These are phyloP conservation scores for Hypoxylon cercidicola DNA, from an alignment of 495 filamentous ascomycete genomes.

Conservation along the genomic window DNA sequence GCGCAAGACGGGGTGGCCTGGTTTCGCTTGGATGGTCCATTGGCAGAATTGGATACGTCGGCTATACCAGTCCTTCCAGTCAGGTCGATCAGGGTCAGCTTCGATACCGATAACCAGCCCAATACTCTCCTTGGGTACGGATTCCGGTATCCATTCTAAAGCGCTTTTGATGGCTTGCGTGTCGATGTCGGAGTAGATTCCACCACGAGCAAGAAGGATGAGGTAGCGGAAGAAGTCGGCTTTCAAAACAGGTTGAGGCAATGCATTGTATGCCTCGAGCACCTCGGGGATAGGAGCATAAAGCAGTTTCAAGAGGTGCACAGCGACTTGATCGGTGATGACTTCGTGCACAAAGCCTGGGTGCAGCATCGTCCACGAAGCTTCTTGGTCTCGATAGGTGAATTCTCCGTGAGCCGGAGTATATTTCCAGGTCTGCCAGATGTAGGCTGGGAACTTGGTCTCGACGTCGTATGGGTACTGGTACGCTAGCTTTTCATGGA, in stretches of 20 bases:
- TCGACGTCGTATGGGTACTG: constrained; percentile 93
- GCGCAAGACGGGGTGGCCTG: constrained; percentile 89
- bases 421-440: constrained; percentile 99
- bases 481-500: constrained; percentile 87
- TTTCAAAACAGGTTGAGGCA: constrained; percentile 90
- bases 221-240: constrained; percentile 99
- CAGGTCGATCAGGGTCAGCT: constrained; percentile 89
- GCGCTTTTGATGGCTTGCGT: constrained; percentile 85
- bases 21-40: constrained; percentile 97
- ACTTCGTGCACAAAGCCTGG: constrained; percentile 96
- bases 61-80: constrained; percentile 97
- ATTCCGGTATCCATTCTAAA: constrained; percentile 84
- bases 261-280: constrained; percentile 85
- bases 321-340: constrained; percentile 87
- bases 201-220: constrained; percentile 91
- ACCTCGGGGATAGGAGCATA: constrained; percentile 91
- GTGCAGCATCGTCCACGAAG: constrained; percentile 90
- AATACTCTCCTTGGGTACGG: constrained; percentile 77
- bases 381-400: constrained; percentile 80
- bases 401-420: constrained; percentile 85
- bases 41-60: constrained; percentile 97
- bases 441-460: constrained; percentile 91
- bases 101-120: constrained; percentile 95
- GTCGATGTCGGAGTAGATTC: constrained; percentile 97
- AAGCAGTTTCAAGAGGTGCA: constrained; percentile 82